A percentile compares a stretch with the other conserved stretches of the same genome.
These are phyloP conservation scores for Calocera viscosa DNA, from an alignment of 768 basidiomycete species.

Conservation along the genomic window DNA sequence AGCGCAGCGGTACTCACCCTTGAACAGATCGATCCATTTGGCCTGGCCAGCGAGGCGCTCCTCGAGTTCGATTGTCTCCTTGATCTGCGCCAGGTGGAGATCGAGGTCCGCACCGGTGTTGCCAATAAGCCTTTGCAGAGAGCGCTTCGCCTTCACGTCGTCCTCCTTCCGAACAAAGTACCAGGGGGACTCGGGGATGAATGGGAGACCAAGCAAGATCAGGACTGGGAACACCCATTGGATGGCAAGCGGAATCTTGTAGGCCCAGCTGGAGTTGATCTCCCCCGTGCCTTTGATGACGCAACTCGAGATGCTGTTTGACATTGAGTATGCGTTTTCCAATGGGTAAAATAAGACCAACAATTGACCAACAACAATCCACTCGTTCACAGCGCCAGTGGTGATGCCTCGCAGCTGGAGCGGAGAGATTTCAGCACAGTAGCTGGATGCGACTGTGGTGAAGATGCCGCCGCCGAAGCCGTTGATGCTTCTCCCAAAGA, in stretches of 20 bases:
- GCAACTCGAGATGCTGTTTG: neutral
- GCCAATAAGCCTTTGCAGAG: slow-evolving; percentile 17
- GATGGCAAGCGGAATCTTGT: slow-evolving; percentile 6
- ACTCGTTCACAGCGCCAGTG: slow-evolving; percentile 1
- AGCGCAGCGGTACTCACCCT: neutral
- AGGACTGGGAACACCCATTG: slow-evolving; percentile 23
- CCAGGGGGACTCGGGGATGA: slow-evolving; percentile 23
- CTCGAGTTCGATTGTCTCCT: neutral
- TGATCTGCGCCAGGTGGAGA: neutral
- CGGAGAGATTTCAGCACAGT: neutral
- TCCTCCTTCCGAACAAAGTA: slow-evolving; percentile 24
- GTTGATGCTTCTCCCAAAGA: neutral
- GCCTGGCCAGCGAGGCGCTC: neutral
- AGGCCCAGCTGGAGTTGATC: slow-evolving; percentile 11
- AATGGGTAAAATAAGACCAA: neutral
- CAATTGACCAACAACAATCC: slow-evolving; percentile 4
- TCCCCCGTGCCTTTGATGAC: neutral
- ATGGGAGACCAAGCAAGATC: slow-evolving; percentile 21
- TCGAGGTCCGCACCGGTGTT: neutral
- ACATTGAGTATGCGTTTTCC: neutral
- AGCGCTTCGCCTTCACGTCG: slow-evolving; percentile 21
- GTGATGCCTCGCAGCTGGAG: slow-evolving; percentile 2
- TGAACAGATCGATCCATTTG: slow-evolving; percentile 3
- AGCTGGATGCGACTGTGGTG: slow-evolving; percentile 3
- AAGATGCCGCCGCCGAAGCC: slow-evolving; percentile 6